Evolutionary conservation across 2,329 filamentous ascomycete genomes (phyloP), one percentile per base, ranked within the genome.

Genomic region (Neopestalotiopsis sp.): DNA sequence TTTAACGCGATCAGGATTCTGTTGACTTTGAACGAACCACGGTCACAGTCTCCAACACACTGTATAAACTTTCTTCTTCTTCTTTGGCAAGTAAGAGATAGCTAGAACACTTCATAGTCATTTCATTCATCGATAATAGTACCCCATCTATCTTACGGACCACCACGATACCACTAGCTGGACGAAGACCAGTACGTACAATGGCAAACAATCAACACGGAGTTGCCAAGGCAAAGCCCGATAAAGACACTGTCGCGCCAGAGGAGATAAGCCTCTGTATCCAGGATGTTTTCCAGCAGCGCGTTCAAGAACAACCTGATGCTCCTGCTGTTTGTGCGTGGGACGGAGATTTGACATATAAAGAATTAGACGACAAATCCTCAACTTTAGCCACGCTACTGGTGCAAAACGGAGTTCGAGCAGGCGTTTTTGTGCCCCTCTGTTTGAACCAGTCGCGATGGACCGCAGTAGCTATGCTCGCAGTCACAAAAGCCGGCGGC

Each of bases 301-400:
- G n/a, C 20, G 57, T 59, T 28, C 57, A 59, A 17, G 30, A 62
- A 30, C 60, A 62, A 14, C 60, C 60, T 62, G 60, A 62, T 40
- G 28, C 60, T 17, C 60, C 34, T 12, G 62, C 62, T 13, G 60
- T 49, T n/a, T 49, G 45, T 2, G 45, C 45, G 12, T 49, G 45
- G 45, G 45, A 49, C 14, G 66, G 66, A 7, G 20, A 63, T 12
- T 63, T 62, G 20, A 63, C 57, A 7, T 67, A 67, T 42, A 9
- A 30, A 20, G 34, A 67, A 45, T n/a, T 67, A 1, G 66, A 67
- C 30, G 28, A 24, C 14, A 7, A 20, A 6, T 57, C 64, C 5
- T 9, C 45, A 1, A n/a, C 5, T 13, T 30, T 66, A 7, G 64
- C 64, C 6, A 24, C 9, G 20, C 28, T 13, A 24, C 32, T 66